Evolutionary conservation across 2,329 filamentous ascomycete species (phyloP).

Genomic region (Diaporthe batatas): DNA sequence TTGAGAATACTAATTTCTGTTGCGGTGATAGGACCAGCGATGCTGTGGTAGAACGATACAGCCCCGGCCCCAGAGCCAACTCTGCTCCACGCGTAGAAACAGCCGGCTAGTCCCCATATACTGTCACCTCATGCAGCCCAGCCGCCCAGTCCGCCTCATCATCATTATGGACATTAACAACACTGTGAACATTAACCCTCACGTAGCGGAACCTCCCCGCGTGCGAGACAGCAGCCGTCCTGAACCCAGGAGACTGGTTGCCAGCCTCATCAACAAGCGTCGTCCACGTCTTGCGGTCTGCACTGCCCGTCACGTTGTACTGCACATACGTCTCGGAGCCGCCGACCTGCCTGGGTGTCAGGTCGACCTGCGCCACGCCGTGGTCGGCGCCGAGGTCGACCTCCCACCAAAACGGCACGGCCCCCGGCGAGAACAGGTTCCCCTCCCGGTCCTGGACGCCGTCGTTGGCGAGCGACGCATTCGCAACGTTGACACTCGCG

Average conservation of each 20-base stretch:
- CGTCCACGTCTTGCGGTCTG: neutral
- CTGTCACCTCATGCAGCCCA: slow-evolving; percentile 4
- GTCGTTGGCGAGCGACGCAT: neutral
- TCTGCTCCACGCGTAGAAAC: too few relatives aligned
- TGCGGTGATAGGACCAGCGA: too few relatives aligned
- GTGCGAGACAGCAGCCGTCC: neutral
- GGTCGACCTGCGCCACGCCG: slow-evolving; percentile 3
- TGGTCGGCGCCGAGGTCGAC: slow-evolving; percentile 11
- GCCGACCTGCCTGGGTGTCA: slow-evolving; percentile 6
- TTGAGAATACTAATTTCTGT: too few relatives aligned
- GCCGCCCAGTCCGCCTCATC: slow-evolving; percentile 12
- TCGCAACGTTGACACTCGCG: neutral
- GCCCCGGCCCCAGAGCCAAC: too few relatives aligned
- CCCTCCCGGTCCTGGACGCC: neutral
- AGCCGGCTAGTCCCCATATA: neutral
- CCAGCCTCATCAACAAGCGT: slow-evolving; percentile 11
- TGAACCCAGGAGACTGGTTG: slow-evolving; percentile 17
- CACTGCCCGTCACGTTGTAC: slow-evolving; percentile 3
- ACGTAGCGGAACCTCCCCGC: slow-evolving; percentile 1
- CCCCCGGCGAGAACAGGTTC: neutral
- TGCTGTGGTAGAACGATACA: too few relatives aligned
- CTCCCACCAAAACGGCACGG: slow-evolving; percentile 11
- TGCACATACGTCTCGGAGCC: slow-evolving; percentile 18
- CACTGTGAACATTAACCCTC: neutral
- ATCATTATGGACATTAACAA: slow-evolving; percentile 10